Base-by-base conservation (phyloP, 192 early-diverging fungal species). In the Mortierella claussenii region DNA sequence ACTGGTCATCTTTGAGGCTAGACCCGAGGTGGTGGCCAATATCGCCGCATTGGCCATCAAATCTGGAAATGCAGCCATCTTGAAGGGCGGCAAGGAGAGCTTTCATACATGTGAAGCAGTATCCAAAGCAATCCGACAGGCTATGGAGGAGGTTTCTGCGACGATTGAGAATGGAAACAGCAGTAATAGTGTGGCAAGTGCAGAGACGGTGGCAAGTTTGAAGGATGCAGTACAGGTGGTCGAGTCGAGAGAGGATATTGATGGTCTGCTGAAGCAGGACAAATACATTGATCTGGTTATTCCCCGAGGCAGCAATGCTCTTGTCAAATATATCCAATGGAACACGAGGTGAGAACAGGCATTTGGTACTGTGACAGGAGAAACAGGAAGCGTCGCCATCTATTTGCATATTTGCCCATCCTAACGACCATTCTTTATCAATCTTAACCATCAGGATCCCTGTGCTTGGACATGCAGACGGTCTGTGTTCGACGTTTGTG, bases 401-500 rank as follows among this genome's bases (percentile, higher is more conserved):
- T 34, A n/a, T 34, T 27, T 36, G 17, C 17, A 34, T 55, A 52
- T 52, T 52, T 32, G 30, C 6, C 27, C 30, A 7, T 18, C 3
- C 27, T 28, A 20, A 50, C 20, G 12, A 28, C 12, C 21, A 21
- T 11, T 55, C 30, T n/a, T 13, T 21, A 21, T 43, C n/a, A 26
- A 6, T 56, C 12, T 4, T 34, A 11, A 10, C 61, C 9, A 47
- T 17, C 74, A 93, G 97, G 52, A 99, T 99, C 62, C 98, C 98
- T 27, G 98, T 99, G n/a, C 86, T 99, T 28, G 98, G 98, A 45
- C 98, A 99, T 69, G 98, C 98, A 31, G 98, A 99, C 81, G 98
- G 98, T 23, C 78, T 99, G 45, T 99, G 98, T 85, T 90, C 95
- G 8, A 88, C 93, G 6, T 99, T 88, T 78, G 69, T 99, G 30